Conservation (phyloP, 306 rosid genomes). For the Quillaja saponaria region DNA sequence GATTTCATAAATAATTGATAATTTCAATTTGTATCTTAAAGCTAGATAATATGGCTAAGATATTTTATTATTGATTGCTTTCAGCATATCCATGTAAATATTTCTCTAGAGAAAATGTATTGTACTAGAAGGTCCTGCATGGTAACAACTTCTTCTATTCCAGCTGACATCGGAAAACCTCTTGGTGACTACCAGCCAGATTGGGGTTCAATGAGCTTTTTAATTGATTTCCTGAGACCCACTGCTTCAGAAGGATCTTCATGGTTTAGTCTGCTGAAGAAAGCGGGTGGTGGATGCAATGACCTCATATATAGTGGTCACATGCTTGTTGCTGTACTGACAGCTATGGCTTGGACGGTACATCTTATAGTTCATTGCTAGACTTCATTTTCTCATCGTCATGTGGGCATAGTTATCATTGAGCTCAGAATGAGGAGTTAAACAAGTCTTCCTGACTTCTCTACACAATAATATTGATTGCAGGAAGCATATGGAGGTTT, state of each 20-base stretch:
- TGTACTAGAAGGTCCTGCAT: constrained; percentile 21
- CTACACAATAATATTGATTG: constrained; percentile 23
- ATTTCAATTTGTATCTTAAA: not conserved
- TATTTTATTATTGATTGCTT: constrained; percentile 4
- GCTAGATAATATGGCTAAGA: not conserved
- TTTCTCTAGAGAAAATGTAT: constrained; percentile 20
- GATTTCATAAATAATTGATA: too few relatives aligned
- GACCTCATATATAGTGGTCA: constrained; percentile 96
- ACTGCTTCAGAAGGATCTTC: constrained; percentile 65
- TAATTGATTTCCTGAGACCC: constrained; percentile 77
- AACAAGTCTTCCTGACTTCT: constrained; percentile 21
- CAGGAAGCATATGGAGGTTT: constrained; percentile 97
- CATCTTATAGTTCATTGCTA: constrained; percentile 25
- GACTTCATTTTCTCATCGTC: constrained; percentile 12
- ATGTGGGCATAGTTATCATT: constrained; percentile 9
- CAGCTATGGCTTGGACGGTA: constrained; percentile 99
- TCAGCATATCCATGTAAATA: constrained; percentile 20
- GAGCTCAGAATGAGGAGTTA: constrained; percentile 14
- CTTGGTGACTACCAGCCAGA: constrained; percentile 56
- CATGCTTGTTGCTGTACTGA: constrained; percentile 91
- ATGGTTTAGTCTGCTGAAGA: constrained; percentile 78
- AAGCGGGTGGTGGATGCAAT: constrained; percentile 96
- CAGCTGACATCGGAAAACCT: constrained; percentile 66
- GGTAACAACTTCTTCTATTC: constrained; percentile 36
- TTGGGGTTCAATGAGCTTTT: constrained; percentile 87